Base-by-base conservation (phyloP, 306 rosid species). In the Citrullus mucosospermus region DNA sequence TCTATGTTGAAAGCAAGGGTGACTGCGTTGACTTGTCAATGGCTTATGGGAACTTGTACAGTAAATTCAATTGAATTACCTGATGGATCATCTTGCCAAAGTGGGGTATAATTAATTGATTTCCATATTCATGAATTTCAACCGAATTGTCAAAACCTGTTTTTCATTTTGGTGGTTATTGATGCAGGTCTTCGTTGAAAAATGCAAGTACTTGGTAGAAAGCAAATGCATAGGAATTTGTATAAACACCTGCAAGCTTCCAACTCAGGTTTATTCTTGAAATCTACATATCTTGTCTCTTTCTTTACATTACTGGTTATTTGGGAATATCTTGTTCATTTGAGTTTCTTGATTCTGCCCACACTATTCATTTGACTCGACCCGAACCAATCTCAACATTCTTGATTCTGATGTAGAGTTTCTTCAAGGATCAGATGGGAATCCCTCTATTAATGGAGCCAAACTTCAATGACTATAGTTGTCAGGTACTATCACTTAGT, bases 401-500 rank as follows among this genome's bases (percentile, higher is more conserved):
- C 43, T 63, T 62, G 15, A 68, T 75, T 76, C 66, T 80, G 73
- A 48, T 72, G 30, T 80, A 92, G 96, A 83, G 88, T 80, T 95
- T 95, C 90, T 88, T 95, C 88, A 89, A 81, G 84, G 95, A 92
- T 82, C 89, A 89, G 72, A 95, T 95, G 97, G 97, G 96, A 41
- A 91, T 95, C 84, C 96, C 97, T 18, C 79, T 90, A 68, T 78
- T 86, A 39, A 91, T 95, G 98, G 97, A 95, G 79, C 98, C 98
- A 36, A 95, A 95, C 89, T 92, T 89, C 78, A 81, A 18, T 32
- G 98, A 91, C 48, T 91, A 87, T 72, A 91, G 97, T 80, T 92
- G 98, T 80, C 96, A 95, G 96, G 98, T 95, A 86, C 66, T 22
- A 15, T 72, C 48, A 9, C 32, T 51, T 53, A 36, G 25, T 60